A percentile compares a stretch with the other conserved stretches of the same genome.
phyloP scores from a whole-genome alignment of 1,139 yeast genomes.

The Arxiozyma bovina region DNA sequence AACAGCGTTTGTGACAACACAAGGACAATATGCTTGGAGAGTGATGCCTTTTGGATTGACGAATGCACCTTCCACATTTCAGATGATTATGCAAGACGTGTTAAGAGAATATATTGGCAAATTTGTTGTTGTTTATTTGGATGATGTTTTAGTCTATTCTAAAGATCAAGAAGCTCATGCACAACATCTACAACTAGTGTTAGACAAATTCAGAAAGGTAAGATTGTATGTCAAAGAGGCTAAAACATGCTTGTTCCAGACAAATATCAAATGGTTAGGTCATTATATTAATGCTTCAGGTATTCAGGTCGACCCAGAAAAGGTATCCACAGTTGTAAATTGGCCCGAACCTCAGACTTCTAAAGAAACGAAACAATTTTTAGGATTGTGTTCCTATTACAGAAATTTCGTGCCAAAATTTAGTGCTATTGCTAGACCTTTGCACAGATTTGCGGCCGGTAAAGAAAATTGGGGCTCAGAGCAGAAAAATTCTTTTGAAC shows the following conservation, averaged over 20 bases:
- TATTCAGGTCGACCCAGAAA: not conserved
- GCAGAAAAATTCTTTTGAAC: too few species aligned
- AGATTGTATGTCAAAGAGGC: too few species aligned
- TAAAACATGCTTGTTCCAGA: too few species aligned
- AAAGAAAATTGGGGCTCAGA: too few species aligned
- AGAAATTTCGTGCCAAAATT: not conserved
- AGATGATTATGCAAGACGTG: not conserved
- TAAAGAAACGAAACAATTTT: not conserved
- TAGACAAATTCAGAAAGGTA: too few species aligned
- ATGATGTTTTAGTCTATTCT: too few species aligned
- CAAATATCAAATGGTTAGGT: too few species aligned
- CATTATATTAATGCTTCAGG: too few species aligned
- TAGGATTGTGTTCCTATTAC: not conserved
- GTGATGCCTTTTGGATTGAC: not conserved
- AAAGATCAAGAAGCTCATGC: too few species aligned
- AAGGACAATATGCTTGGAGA: not conserved
- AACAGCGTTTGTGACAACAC: not conserved
- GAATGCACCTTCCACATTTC: not conserved
- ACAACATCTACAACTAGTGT: too few species aligned
- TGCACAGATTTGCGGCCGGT: not conserved
- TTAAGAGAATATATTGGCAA: not conserved
- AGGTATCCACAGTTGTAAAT: not conserved
- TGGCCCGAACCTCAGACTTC: not conserved
- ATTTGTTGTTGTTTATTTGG: slow-evolving; percentile 12
- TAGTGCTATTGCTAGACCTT: not conserved